Percentiles rank a stretch among this genome's conserved stretches.
Evolutionary conservation across 768 basidiomycete genomes (phyloP).

Genomic region (Leccinum fibrillosum): DNA sequence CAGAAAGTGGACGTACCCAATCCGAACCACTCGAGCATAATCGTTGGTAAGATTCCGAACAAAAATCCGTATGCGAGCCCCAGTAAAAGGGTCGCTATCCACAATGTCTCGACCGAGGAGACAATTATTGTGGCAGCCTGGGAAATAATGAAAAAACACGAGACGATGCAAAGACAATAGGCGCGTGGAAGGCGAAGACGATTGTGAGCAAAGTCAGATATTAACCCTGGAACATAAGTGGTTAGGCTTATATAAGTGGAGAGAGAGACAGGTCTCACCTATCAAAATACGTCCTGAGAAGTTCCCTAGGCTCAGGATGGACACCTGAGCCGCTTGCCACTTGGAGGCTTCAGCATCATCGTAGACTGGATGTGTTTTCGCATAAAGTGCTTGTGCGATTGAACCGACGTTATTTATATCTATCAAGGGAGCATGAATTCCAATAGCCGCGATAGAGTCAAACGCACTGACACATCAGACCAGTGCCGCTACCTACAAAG

Average conservation of each 20-base stretch:
- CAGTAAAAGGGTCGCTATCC: conserved; percentile 42
- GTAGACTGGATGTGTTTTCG: conserved; percentile 56
- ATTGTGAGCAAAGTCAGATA: conserved; percentile 62
- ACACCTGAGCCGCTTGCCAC: conserved; percentile 86
- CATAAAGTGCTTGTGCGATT: conserved; percentile 66
- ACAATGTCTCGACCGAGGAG: conserved; percentile 58
- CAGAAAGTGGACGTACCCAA: conserved; percentile 50
- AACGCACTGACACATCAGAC: conserved; percentile 62
- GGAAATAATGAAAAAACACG: conserved; percentile 65
- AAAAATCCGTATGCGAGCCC: conserved; percentile 62
- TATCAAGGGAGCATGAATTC: conserved; percentile 22
- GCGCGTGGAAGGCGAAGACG: conserved; percentile 60
- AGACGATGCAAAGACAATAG: conserved; percentile 65
- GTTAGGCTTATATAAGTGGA: background rate
- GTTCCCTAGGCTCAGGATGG: conserved; percentile 77
- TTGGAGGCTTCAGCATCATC: conserved; percentile 64
- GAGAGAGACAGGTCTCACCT: conserved; percentile 38
- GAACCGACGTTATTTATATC: conserved; percentile 88
- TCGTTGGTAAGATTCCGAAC: conserved; percentile 72
- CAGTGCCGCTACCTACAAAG: conserved; percentile 62
- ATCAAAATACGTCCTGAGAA: conserved; percentile 75
- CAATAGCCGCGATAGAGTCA: background rate
- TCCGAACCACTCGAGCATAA: conserved; percentile 88
- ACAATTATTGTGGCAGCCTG: conserved; percentile 59
- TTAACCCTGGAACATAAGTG: conserved; percentile 45